Conservation (phyloP, 352 stramenopile species). For the Globisporangium middletonii region DNA sequence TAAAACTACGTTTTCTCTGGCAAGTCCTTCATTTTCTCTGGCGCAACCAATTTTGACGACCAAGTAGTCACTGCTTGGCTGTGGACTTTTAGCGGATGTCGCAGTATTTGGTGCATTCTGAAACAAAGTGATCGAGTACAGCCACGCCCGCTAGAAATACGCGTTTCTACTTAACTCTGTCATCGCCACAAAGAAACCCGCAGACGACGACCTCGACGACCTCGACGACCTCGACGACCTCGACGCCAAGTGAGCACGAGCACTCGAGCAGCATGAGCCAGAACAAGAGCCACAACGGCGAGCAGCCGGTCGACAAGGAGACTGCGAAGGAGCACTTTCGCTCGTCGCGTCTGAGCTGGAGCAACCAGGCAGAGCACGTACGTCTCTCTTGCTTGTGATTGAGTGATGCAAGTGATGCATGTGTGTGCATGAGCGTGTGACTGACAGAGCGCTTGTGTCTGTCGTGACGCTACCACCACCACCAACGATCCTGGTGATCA, state of each 20-base stretch:
- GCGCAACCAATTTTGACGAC: no score
- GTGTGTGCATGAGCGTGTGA: not conserved
- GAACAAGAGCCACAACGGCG: slow-evolving; percentile 12
- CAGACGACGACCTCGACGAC: not conserved
- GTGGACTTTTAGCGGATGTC: no score
- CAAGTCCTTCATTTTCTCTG: no score
- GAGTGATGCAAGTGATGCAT: not conserved
- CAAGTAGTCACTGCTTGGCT: no score
- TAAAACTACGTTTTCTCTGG: not conserved
- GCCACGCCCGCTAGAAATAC: no score
- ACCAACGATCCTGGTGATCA: not conserved
- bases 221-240: not conserved
- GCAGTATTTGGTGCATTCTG: no score
- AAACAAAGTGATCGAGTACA: no score
- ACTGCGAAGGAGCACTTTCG: slow-evolving; percentile 66
- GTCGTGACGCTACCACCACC: not conserved
- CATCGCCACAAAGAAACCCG: slow-evolving; percentile 5
- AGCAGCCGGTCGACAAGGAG: slow-evolving; percentile 63
- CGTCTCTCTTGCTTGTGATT: slow-evolving; percentile 7
- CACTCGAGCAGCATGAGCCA: not conserved
- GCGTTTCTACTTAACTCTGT: no score
- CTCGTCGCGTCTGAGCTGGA: slow-evolving; percentile 75
- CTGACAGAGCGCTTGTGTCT: no score
- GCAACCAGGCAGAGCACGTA: slow-evolving; percentile 79
- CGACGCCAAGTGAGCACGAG: not conserved